Base-by-base conservation (phyloP, 139 green algal genomes). In the Astrephomene gubernaculifera region DNA sequence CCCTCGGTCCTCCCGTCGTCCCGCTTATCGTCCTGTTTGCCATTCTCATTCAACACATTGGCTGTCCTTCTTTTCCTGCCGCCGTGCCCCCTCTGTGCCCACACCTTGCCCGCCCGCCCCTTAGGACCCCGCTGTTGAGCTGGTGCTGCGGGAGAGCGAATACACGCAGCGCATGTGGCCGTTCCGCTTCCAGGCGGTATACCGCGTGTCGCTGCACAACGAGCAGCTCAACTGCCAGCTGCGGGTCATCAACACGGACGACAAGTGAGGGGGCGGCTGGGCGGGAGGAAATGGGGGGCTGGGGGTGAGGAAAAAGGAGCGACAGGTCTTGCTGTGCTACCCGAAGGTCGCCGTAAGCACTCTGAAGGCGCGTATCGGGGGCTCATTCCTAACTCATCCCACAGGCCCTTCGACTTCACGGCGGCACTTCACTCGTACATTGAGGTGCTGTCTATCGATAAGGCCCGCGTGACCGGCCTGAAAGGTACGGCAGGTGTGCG, bases 341-440 rank as follows among this genome's bases (percentile, higher is more conserved):
- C n/a, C n/a, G n/a, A n/a, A n/a, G n/a, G n/a, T n/a, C n/a, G n/a
- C n/a, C n/a, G n/a, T n/a, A n/a, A n/a, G n/a, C n/a, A n/a, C n/a
- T n/a, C n/a, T n/a, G n/a, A n/a, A n/a, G n/a, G n/a, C n/a, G n/a
- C n/a, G n/a, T n/a, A n/a, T n/a, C n/a, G n/a, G n/a, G n/a, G n/a
- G n/a, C n/a, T n/a, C n/a, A n/a, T 38, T 57, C 70, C 4, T 6
- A 57, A 33, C 39, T 21, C 70, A 61, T 43, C n/a, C 76, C 1
- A 6, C 71, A 87, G 93, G 83, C 57, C 93, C 12, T 98, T 99
- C 82, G 85, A 94, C 22, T 99, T 99, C 93, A 98, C 96, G 24
- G 94, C 95, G 24, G 96, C 97, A 3, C 92, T 99, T 81, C 97
- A 99, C 95, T 94, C 93, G 36, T 99, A 99, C 94, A 95, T 99